phyloP scores from a whole-genome alignment of 2,329 filamentous ascomycete genomes.

The Apiospora sp. region DNA sequence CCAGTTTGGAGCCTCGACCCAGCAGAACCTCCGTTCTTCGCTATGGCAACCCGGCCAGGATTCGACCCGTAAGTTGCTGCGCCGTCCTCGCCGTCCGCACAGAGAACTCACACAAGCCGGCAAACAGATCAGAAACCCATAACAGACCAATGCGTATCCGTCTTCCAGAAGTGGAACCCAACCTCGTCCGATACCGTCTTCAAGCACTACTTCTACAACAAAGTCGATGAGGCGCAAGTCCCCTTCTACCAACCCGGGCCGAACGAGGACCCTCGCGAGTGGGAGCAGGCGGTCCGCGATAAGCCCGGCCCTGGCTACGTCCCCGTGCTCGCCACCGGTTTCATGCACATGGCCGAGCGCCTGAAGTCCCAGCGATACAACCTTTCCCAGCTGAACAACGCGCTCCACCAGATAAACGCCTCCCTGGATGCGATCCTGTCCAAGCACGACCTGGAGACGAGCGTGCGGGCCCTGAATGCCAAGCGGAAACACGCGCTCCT shows the following conservation, averaged over 20 bases:
- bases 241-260: conserved; percentile 77
- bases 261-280: conserved; percentile 78
- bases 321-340: conserved; percentile 78
- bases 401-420: conserved; percentile 82
- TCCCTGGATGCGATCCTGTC: conserved; percentile 76
- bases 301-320: conserved; percentile 81
- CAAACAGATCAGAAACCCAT: conserved; percentile 73
- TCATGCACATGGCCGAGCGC: conserved; percentile 74
- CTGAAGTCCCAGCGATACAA: conserved; percentile 76
- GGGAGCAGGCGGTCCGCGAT: conserved; percentile 83
- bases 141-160: conserved; percentile 74
- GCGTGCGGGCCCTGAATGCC: conserved; percentile 76
- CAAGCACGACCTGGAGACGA: conserved; percentile 78
- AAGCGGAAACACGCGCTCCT: conserved; percentile 76
- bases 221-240: conserved; percentile 76
- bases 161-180: conserved; percentile 79
- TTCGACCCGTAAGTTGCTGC: conserved; percentile 52
- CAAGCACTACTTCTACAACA: conserved; percentile 88
- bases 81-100: conserved; percentile 40
- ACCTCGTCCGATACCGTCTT: conserved; percentile 74
- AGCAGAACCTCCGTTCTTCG: conserved; percentile 50
- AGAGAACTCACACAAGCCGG: conserved; percentile 24
- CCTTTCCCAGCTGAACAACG: conserved; percentile 73
- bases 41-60: conserved; percentile 62
- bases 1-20: conserved; percentile 36